phyloP scores from a whole-genome alignment of 345 rosid genomes.

The Anastatica hierochuntica region DNA sequence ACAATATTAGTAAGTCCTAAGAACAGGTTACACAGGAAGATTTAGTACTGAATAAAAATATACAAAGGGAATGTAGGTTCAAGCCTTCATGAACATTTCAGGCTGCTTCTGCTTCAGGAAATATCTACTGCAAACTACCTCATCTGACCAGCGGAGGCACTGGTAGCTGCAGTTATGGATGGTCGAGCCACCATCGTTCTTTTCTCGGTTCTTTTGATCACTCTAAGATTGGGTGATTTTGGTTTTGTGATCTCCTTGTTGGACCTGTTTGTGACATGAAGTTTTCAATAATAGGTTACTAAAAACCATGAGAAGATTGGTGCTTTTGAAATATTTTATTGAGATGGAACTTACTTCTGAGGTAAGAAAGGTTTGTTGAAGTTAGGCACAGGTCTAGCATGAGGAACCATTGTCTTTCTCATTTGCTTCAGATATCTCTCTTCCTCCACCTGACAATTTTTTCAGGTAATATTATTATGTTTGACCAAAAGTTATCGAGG shows the following conservation, averaged over 20 bases:
- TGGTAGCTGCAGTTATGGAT: conserved; percentile 1
- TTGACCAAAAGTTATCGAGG: not conserved
- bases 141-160: not conserved
- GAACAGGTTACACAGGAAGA: not conserved
- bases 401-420: conserved; percentile 89
- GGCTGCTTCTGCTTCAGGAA: conserved; percentile 10
- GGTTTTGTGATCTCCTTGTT: conserved; percentile 60
- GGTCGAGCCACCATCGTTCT: conserved; percentile 16
- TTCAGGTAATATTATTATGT: not conserved
- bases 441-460: conserved; percentile 60
- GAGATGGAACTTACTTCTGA: conserved; percentile 8
- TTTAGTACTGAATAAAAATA: not conserved
- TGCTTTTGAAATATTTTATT: not conserved
- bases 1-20: too few relatives aligned
- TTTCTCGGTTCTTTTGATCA: not conserved
- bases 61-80: conserved; percentile 31
- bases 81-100: conserved; percentile 70
- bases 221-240: conserved; percentile 44
- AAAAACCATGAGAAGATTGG: not conserved
- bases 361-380: conserved; percentile 86
- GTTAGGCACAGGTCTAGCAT: conserved; percentile 80
- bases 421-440: conserved; percentile 82
- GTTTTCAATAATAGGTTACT: not conserved
- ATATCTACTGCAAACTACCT: conserved; percentile 7
- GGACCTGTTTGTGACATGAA: conserved; percentile 36